Evolutionary conservation across 1,139 yeast species (phyloP), one percentile per base, ranked within the genome.

Genomic region (Hyphopichia buzzinii): DNA sequence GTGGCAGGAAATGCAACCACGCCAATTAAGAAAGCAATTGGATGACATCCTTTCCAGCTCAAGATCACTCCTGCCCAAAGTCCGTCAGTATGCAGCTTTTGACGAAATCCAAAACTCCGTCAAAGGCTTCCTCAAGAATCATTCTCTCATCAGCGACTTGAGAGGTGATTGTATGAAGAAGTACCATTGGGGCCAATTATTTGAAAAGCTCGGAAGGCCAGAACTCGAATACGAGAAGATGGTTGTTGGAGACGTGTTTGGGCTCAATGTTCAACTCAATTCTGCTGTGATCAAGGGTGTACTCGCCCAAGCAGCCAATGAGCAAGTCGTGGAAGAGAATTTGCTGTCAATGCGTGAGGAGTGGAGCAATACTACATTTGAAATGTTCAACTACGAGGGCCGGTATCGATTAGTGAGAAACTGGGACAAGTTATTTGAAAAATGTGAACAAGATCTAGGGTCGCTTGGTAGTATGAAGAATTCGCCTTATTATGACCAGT

Each of bases 71-170:
- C 86, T 94, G 0, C 60, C 72, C 0, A 67, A 74, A 14, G 69
- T 83, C 15, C 71, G 88, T 6, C 89, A 82, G 44, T 84, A 85
- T 52, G 66, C 81, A 1, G 88, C 90, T 0, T 84, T 82, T 52
- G 84, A 77, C 44, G 74, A 74, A 29, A 67, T 83, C 22, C 81
- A 79, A 44, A 59, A 58, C 11, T 50, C 54, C 0, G 55, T 85
- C 4, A 74, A 74, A 39, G 49, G 54, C 2, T 54, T 72, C 26
- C 47, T 74, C 19, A 66, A 67, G 37, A 55, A 64, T 4, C 62
- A 67, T 21, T 57, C 75, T 1, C 40, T 70, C 8, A 35, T 85
- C 1, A 48, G 62, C 1, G 81, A 76, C 5, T 59, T 89, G 42
- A 77, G 73, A 42, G 72, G 77, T 12, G 84, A 75, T 1, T 71